Percentiles rank a stretch among this genome's conserved stretches.
phyloP scores from a whole-genome alignment of 768 basidiomycete genomes.

The Porpolomopsis calyptriformis region DNA sequence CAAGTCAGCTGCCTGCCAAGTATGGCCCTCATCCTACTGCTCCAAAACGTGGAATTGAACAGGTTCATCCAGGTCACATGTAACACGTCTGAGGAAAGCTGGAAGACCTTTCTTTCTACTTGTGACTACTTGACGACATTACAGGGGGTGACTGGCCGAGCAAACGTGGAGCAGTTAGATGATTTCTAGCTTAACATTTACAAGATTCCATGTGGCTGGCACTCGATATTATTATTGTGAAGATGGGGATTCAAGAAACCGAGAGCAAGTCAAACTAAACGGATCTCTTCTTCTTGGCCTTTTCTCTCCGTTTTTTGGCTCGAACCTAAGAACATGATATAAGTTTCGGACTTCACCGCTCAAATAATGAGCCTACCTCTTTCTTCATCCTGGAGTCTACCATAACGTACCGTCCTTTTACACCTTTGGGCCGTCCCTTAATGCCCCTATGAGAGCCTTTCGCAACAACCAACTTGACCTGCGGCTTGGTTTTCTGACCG shows the following conservation, averaged over 20 bases:
- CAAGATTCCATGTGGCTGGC: no score
- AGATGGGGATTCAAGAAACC: neutral
- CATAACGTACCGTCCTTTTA: conserved; percentile 93
- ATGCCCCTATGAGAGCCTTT: conserved; percentile 82
- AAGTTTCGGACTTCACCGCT: conserved; percentile 3
- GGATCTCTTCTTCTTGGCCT: conserved; percentile 49
- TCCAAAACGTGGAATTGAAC: conserved; percentile 3
- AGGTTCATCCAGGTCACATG: conserved; percentile 33
- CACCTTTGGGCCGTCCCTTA: conserved; percentile 88
- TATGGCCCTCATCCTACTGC: conserved; percentile 18
- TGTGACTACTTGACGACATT: conserved; percentile 30
- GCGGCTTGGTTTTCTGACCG: conserved; percentile 56
- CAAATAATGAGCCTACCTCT: conserved; percentile 44
- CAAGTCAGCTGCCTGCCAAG: conserved; percentile 44
- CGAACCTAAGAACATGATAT: conserved; percentile 44
- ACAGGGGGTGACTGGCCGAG: neutral
- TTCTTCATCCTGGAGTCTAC: conserved; percentile 91
- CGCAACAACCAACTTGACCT: conserved; percentile 83
- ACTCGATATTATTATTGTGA: no score
- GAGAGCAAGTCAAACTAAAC: conserved; percentile 2
- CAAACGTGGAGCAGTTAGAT: neutral
- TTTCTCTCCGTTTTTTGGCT: conserved; percentile 72
- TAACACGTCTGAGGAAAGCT: conserved; percentile 26
- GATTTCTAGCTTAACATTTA: neutral
- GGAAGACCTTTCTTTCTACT: conserved; percentile 29